phyloP scores from a whole-genome alignment of 306 rosid species.

The Cucurbita maxima region DNA sequence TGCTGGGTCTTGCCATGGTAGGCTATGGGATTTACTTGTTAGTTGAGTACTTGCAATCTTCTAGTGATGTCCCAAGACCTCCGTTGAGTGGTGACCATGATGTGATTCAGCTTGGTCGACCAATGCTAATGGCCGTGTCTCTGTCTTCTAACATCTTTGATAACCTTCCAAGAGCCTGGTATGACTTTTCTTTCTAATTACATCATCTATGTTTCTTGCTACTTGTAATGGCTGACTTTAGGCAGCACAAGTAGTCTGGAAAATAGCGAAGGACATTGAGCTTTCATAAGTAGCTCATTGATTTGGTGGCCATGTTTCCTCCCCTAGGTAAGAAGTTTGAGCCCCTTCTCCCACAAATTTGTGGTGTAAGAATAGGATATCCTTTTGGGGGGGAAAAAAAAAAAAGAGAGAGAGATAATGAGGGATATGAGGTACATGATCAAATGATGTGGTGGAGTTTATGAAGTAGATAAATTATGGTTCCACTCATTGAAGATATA shows the following conservation, averaged over 20 bases:
- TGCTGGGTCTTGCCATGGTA: slow-evolving; percentile 73
- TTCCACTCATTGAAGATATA: not conserved
- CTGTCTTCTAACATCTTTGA: slow-evolving; percentile 35
- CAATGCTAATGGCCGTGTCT: slow-evolving; percentile 57
- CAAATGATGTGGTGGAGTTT: not conserved
- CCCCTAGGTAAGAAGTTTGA: not conserved
- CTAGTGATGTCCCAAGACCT: slow-evolving; percentile 8
- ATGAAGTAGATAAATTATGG: not conserved
- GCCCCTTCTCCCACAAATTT: not conserved
- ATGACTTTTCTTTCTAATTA: slow-evolving; percentile 16
- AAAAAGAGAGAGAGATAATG: not conserved
- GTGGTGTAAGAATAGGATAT: not conserved
- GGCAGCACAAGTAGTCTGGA: not conserved
- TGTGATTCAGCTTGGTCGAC: slow-evolving; percentile 60
- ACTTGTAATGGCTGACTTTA: not conserved
- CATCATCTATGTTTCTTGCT: not conserved
- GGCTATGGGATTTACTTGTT: slow-evolving; percentile 88
- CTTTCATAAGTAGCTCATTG: not conserved
- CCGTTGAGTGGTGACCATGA: slow-evolving; percentile 25
- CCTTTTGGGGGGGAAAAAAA: not conserved
- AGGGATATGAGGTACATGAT: not conserved
- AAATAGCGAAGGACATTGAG: not conserved
- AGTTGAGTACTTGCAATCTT: slow-evolving; percentile 31
- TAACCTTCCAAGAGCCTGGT: slow-evolving; percentile 69
- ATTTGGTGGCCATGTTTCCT: not conserved